These are phyloP conservation scores for Fraxinus velutina DNA, from an alignment of 305 asterid species.

Conservation along the genomic window DNA sequence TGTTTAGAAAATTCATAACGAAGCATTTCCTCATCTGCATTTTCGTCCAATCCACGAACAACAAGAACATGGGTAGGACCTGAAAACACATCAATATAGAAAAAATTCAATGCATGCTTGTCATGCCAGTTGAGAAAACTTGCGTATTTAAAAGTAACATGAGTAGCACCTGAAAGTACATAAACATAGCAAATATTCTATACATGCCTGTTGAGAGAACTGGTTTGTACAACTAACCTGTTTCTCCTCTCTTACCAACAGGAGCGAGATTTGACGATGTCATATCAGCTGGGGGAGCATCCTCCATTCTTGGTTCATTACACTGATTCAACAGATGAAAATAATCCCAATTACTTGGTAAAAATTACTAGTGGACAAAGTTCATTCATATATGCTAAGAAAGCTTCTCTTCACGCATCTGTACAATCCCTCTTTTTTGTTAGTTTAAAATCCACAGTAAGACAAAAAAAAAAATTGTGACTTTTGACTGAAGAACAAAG, in stretches of 20 bases:
- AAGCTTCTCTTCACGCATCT: background rate
- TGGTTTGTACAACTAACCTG: conserved; percentile 46
- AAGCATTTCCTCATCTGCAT: conserved; percentile 98
- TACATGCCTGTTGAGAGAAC: background rate
- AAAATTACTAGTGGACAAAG: background rate
- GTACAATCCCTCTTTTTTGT: background rate
- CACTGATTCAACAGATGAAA: conserved; percentile 49
- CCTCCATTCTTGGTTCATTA: conserved; percentile 89
- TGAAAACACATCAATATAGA: conserved; percentile 31
- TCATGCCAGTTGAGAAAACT: background rate
- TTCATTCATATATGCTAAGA: conserved; percentile 1
- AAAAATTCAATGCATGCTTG: background rate
- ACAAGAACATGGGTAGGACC: conserved; percentile 98
- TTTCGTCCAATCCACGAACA: conserved; percentile 96
- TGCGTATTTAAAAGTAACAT: conserved; percentile 39
- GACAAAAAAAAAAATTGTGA: background rate
- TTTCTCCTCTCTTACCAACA: conserved; percentile 79
- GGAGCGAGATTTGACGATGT: conserved; percentile 54
- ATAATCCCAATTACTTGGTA: conserved; percentile 11
- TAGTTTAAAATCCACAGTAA: background rate
- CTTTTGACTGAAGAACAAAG: conserved; percentile 1
- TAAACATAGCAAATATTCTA: conserved; percentile 3
- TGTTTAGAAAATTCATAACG: conserved; percentile 94
- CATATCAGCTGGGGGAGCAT: conserved; percentile 98
- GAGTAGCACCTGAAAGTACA: conserved; percentile 22